Percentiles rank a stretch among this genome's conserved stretches.
phyloP scores from a whole-genome alignment of 202 grass and related monocot species.

The Cymbopogon flexuosus region DNA sequence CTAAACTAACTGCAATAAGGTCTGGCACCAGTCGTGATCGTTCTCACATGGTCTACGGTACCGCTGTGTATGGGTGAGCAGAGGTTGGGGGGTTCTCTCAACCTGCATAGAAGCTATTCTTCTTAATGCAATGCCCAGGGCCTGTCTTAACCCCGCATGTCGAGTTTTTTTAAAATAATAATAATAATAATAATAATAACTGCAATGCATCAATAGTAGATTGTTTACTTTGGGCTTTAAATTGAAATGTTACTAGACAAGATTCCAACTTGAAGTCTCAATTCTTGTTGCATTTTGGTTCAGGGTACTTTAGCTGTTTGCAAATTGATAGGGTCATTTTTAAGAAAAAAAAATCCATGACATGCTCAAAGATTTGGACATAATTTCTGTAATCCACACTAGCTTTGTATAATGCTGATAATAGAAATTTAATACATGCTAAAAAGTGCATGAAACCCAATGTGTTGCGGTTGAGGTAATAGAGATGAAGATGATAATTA shows the following conservation, averaged over 20 bases:
- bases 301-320: not conserved
- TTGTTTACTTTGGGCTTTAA: not conserved
- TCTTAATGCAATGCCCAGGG: not conserved
- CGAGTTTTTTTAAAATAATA: not conserved
- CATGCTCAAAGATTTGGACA: conserved; percentile 15
- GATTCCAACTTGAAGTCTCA: conserved; percentile 11
- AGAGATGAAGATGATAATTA: conserved; percentile 34
- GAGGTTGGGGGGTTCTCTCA: not conserved
- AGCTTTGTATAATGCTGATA: not conserved
- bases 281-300: conserved; percentile 9
- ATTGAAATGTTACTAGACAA: not conserved
- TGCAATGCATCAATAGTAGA: not conserved
- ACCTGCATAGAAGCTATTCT: not conserved
- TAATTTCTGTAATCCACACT: conserved; percentile 16
- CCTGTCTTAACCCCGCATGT: not conserved
- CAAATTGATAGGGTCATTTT: not conserved
- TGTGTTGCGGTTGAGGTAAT: not conserved
- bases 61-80: not conserved
- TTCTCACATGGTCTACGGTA: not conserved
- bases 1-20: not conserved
- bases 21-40: not conserved
- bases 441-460: conserved; percentile 1
- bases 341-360: not conserved
- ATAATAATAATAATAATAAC: not conserved
- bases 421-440: not conserved